phyloP scores from a whole-genome alignment of 2,329 filamentous ascomycete genomes.

The Talaromyces atroroseus region DNA sequence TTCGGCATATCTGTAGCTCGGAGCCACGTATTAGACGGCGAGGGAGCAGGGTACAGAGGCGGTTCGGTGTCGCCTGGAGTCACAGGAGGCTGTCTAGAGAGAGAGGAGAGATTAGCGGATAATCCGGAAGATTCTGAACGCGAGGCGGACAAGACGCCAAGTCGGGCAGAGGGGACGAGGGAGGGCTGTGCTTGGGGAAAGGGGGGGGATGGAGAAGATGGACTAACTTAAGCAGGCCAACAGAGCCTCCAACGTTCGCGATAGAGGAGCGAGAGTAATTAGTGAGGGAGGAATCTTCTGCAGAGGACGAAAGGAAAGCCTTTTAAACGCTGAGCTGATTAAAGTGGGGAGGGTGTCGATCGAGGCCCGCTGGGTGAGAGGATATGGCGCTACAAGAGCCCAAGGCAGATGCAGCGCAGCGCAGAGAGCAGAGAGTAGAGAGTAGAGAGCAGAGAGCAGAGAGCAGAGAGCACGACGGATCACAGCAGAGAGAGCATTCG shows the following conservation, averaged over 20 bases:
- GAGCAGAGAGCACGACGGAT: background rate
- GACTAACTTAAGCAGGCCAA: background rate
- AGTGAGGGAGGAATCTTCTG: background rate
- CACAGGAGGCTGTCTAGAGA: background rate
- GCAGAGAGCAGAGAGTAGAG: background rate
- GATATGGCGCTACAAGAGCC: too few relatives aligned
- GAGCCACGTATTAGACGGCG: background rate
- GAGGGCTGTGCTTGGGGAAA: too few relatives aligned
- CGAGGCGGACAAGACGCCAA: background rate
- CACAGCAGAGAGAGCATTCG: background rate
- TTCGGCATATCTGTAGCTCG: slow-evolving; percentile 13
- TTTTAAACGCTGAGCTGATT: background rate
- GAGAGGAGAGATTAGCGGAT: background rate
- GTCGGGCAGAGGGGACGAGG: background rate
- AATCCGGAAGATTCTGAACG: background rate
- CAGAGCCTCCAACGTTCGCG: background rate
- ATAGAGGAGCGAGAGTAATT: background rate
- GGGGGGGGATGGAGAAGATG: background rate
- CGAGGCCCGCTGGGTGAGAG: too few relatives aligned
- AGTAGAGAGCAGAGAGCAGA: background rate
- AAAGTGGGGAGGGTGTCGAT: background rate
- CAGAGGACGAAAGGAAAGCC: background rate
- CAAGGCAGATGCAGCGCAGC: background rate
- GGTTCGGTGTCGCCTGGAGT: background rate
- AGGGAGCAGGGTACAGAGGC: background rate